A percentile compares a stretch with the other conserved stretches of the same genome.
These are phyloP conservation scores for Candida pseudofarinosa DNA, from an alignment of 805 yeast genomes.

Conservation along the genomic window DNA sequence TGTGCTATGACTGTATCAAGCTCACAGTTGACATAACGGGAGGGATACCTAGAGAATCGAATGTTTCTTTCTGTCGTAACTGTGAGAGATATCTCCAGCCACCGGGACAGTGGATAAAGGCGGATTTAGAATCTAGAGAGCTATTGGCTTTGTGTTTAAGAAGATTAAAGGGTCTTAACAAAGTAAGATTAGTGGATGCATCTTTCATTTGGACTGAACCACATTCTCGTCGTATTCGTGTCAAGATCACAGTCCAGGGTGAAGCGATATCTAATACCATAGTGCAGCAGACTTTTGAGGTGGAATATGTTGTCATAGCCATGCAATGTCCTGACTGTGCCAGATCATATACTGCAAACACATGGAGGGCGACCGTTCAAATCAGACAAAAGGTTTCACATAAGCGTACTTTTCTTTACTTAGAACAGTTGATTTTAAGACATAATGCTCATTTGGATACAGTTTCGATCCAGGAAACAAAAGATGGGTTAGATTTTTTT, in stretches of 20 bases:
- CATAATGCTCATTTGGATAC: conserved; percentile 94
- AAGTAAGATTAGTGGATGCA: conserved; percentile 88
- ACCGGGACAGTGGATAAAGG: conserved; percentile 88
- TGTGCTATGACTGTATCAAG: conserved; percentile 97
- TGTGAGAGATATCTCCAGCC: conserved; percentile 96
- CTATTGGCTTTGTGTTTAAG: conserved; percentile 85
- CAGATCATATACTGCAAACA: conserved; percentile 90
- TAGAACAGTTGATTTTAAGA: conserved; percentile 90
- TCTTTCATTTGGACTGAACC: conserved; percentile 99
- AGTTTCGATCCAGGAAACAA: conserved; percentile 85
- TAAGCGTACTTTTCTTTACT: conserved; percentile 90
- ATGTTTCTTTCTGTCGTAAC: conserved; percentile 90
- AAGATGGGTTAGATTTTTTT: conserved; percentile 93
- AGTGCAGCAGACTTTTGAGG: conserved; percentile 91
- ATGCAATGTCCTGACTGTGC: conserved; percentile 99
- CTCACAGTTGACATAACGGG: conserved; percentile 90
- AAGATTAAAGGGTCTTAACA: conserved; percentile 80
- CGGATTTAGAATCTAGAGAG: conserved; percentile 89
- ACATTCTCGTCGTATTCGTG: conserved; percentile 89
- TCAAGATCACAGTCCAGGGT: conserved; percentile 92
- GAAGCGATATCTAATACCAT: conserved; percentile 91
- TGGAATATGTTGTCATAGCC: conserved; percentile 87
- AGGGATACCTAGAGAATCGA: conserved; percentile 89
- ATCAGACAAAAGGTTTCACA: conserved; percentile 96
- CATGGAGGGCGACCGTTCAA: conserved; percentile 98